Evolutionary conservation across 2,329 filamentous ascomycete species (phyloP).

Genomic region (Penicillium sp.): DNA sequence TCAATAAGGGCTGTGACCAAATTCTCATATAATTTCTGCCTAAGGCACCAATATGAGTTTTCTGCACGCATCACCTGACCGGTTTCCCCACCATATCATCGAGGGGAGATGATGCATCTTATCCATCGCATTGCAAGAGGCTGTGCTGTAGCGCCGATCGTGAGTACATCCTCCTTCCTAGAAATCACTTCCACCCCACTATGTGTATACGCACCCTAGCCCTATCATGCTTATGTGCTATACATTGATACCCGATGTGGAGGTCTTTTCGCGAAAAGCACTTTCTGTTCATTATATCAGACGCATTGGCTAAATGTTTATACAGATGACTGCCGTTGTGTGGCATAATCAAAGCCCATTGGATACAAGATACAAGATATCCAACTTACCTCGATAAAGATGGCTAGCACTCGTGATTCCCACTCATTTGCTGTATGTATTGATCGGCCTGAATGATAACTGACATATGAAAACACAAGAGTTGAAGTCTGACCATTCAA

Average conservation of each 20-base stretch:
- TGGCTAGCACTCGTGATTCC: constrained; percentile 35
- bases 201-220: neutral
- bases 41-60: constrained; percentile 19
- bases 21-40: constrained; percentile 10
- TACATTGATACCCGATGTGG: constrained; percentile 2
- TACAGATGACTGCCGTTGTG: constrained; percentile 28
- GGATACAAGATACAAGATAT: constrained; percentile 19
- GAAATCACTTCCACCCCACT: neutral
- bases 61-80: constrained; percentile 26
- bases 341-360: constrained; percentile 27
- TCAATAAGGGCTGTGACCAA: neutral
- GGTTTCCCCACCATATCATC: constrained; percentile 21
- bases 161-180: constrained; percentile 19
- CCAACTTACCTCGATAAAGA: constrained; percentile 24
- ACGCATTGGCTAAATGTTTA: constrained; percentile 16
- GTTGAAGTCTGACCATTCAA: neutral
- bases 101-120: constrained; percentile 22
- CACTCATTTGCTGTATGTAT: constrained; percentile 35
- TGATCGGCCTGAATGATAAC: neutral
- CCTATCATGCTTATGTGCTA: neutral
- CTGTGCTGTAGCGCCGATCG: constrained; percentile 27
- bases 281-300: neutral
- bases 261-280: neutral
- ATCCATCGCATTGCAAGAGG: constrained; percentile 17
- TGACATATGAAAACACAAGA: constrained; percentile 3